These are phyloP conservation scores for Serendipita sp. DNA, from an alignment of 768 basidiomycete species.

Conservation along the genomic window DNA sequence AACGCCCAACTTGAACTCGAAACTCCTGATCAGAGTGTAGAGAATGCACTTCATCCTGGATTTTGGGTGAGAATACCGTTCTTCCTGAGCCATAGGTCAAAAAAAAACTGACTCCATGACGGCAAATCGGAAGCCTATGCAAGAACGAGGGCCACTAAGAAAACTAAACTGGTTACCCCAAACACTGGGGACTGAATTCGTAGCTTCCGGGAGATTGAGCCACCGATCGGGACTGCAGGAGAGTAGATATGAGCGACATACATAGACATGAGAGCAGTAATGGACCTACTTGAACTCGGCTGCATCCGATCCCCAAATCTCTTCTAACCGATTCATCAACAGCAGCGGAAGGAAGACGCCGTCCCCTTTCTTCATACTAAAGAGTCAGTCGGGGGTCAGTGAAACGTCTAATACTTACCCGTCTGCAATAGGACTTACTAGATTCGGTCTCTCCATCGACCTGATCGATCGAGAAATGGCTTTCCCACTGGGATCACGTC, in stretches of 20 bases:
- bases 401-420: neutral
- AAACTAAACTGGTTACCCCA: conserved; percentile 6
- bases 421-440: neutral
- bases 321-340: conserved; percentile 18
- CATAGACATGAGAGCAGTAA: neutral
- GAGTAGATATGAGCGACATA: neutral
- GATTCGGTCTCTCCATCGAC: neutral
- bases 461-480: conserved; percentile 22
- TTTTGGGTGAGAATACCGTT: neutral
- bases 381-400: neutral
- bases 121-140: neutral
- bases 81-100: neutral
- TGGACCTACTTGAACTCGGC: conserved; percentile 17
- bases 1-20: conserved; percentile 4
- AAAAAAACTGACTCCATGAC: neutral
- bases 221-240: conserved; percentile 19
- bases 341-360: conserved; percentile 19
- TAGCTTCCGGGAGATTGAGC: conserved; percentile 13
- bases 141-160: neutral
- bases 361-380: conserved; percentile 10
- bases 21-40: neutral
- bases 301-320: conserved; percentile 24
- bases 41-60: conserved; percentile 4
- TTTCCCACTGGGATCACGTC: conserved; percentile 35
- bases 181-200: conserved; percentile 6